These are phyloP conservation scores for Penicillium samsonianum DNA, from an alignment of 495 filamentous ascomycete genomes.

Conservation along the genomic window DNA sequence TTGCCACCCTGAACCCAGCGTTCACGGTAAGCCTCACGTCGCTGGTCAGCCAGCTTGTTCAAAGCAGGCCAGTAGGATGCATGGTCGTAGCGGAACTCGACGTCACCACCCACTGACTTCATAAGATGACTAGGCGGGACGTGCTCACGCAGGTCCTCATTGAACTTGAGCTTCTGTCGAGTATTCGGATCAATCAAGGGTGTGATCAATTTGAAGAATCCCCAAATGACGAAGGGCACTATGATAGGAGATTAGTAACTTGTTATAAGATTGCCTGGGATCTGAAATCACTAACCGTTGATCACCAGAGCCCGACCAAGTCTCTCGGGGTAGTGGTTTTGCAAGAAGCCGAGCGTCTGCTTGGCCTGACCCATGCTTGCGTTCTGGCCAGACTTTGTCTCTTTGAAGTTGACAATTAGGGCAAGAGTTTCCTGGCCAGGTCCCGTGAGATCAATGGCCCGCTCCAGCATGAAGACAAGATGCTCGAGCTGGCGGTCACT, in stretches of 20 bases:
- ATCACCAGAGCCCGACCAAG: slow-evolving; percentile 85
- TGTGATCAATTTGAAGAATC: slow-evolving; percentile 92
- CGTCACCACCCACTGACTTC: slow-evolving; percentile 55
- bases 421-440: slow-evolving; percentile 82
- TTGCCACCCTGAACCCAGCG: slow-evolving; percentile 80
- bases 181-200: slow-evolving; percentile 96
- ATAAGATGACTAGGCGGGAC: slow-evolving; percentile 79
- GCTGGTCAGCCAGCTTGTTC: slow-evolving; percentile 62
- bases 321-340: slow-evolving; percentile 92
- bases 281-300: slow-evolving; percentile 61
- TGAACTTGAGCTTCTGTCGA: slow-evolving; percentile 90
- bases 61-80: slow-evolving; percentile 85
- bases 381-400: slow-evolving; percentile 71
- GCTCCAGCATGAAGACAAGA: slow-evolving; percentile 92
- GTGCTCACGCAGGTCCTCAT: slow-evolving; percentile 76
- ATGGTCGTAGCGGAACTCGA: slow-evolving; percentile 87
- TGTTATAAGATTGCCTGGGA: neutral
- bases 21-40: slow-evolving; percentile 56
- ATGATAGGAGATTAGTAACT: slow-evolving; percentile 10
- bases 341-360: slow-evolving; percentile 81
- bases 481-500: slow-evolving; percentile 91
- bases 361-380: slow-evolving; percentile 74
- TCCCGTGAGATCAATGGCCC: slow-evolving; percentile 82
- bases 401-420: slow-evolving; percentile 86
- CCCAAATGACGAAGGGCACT: slow-evolving; percentile 86